Evolutionary conservation across 2,329 filamentous ascomycete species (phyloP).

Genomic region (Pseudophaeomoniella oleicola): DNA sequence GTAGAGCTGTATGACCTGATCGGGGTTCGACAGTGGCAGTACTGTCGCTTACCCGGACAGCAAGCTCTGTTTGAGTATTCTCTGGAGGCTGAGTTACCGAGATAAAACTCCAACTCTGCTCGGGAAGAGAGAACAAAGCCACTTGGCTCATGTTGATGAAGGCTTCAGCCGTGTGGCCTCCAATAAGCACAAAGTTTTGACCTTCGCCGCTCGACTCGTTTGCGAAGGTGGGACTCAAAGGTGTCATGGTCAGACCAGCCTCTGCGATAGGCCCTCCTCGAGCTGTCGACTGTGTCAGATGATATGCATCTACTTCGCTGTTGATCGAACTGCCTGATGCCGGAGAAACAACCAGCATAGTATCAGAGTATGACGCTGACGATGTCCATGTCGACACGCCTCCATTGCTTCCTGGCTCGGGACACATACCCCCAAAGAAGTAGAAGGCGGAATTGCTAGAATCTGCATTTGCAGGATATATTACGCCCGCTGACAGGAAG

Average conservation of each 20-base stretch:
- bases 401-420: constrained; percentile 27
- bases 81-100: constrained; percentile 37
- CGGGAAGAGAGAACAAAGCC: constrained; percentile 73
- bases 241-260: constrained; percentile 74
- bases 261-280: constrained; percentile 60
- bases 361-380: constrained; percentile 62
- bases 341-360: constrained; percentile 55
- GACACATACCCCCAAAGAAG: constrained; percentile 85
- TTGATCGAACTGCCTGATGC: constrained; percentile 13
- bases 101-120: constrained; percentile 75
- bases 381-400: constrained; percentile 45
- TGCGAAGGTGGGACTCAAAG: constrained; percentile 54
- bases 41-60: constrained; percentile 24
- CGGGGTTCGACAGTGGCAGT: constrained; percentile 54
- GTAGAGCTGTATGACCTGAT: constrained; percentile 75
- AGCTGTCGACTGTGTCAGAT: constrained; percentile 31
- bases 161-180: constrained; percentile 67
- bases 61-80: constrained; percentile 39
- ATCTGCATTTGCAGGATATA: constrained; percentile 50
- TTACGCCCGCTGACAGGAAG: constrained; percentile 45
- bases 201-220: constrained; percentile 57
- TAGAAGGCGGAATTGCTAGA: constrained; percentile 45
- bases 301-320: constrained; percentile 18
- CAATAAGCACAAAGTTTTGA: constrained; percentile 65
- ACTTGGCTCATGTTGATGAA: constrained; percentile 93